phyloP scores from a whole-genome alignment of 1,139 yeast species.

The Lodderomyces jiufengensis region DNA sequence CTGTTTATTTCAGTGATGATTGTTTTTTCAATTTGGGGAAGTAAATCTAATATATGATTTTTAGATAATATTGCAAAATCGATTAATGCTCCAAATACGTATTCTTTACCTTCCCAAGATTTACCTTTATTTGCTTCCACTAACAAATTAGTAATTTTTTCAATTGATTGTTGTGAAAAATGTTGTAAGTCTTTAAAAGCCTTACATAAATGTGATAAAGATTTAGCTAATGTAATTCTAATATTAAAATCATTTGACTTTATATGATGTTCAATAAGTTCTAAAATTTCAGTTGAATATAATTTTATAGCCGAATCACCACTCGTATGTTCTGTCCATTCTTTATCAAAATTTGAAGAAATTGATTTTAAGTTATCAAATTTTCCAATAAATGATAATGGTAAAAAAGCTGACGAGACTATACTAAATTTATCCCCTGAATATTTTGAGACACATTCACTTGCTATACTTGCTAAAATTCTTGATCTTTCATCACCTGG shows the following conservation, averaged over 20 bases:
- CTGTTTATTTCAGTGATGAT: conserved; percentile 63
- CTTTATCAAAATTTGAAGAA: conserved; percentile 50
- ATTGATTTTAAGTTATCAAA: conserved; percentile 57
- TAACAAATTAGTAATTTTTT: conserved; percentile 50
- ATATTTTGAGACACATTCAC: conserved; percentile 66
- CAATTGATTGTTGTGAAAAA: conserved; percentile 22
- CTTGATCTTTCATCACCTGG: conserved; percentile 47
- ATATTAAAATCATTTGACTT: conserved; percentile 59
- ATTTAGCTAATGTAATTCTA: conserved; percentile 67
- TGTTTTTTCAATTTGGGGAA: conserved; percentile 33
- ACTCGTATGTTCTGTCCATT: conserved; percentile 81
- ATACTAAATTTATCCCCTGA: conserved; percentile 67
- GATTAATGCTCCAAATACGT: conserved; percentile 67
- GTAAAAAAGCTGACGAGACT: conserved; percentile 65
- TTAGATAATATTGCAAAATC: conserved; percentile 49
- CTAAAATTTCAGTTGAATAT: conserved; percentile 69
- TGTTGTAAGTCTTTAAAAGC: conserved; percentile 32
- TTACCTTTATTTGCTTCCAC: conserved; percentile 70
- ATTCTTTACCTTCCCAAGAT: conserved; percentile 87
- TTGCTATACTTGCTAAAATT: conserved; percentile 56
- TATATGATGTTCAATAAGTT: conserved; percentile 47
- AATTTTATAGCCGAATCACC: conserved; percentile 68
- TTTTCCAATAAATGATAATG: conserved; percentile 75
- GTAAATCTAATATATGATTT: conserved; percentile 14
- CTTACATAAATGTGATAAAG: conserved; percentile 62